These are phyloP conservation scores for Eremothecium sinecaudum DNA, from an alignment of 1,139 yeast genomes.

Conservation along the genomic window DNA sequence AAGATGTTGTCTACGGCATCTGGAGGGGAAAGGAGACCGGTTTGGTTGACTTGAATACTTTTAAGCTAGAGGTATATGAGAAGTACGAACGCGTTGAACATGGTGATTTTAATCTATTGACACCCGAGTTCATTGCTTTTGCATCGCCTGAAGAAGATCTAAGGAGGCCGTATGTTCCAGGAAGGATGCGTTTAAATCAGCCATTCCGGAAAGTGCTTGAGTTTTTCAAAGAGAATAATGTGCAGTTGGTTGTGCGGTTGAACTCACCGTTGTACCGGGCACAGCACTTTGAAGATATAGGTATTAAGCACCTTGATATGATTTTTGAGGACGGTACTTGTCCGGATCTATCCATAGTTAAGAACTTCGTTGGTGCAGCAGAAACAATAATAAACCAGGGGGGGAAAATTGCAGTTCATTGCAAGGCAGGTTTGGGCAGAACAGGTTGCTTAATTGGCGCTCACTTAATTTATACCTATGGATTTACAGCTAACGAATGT, in stretches of 20 bases:
- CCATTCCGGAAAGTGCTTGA: conserved; percentile 74
- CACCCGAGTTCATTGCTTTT: conserved; percentile 92
- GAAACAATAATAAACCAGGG: conserved; percentile 75
- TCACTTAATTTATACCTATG: conserved; percentile 88
- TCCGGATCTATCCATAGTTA: conserved; percentile 87
- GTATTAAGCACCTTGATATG: conserved; percentile 86
- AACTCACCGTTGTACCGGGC: conserved; percentile 87
- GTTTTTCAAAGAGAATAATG: conserved; percentile 62
- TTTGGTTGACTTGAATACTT: conserved; percentile 75
- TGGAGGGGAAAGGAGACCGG: conserved; percentile 98
- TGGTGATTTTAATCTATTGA: conserved; percentile 87
- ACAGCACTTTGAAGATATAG: conserved; percentile 69
- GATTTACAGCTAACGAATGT: conserved; percentile 94
- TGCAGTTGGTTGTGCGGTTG: conserved; percentile 80
- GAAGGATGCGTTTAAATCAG: conserved; percentile 41
- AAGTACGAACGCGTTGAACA: conserved; percentile 91
- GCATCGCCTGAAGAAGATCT: conserved; percentile 87
- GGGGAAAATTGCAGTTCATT: conserved; percentile 94
- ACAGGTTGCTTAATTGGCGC: conserved; percentile 98
- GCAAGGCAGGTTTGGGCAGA: conserved; percentile 96
- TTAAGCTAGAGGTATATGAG: conserved; percentile 88
- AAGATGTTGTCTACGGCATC: conserved; percentile 89
- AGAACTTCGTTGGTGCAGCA: conserved; percentile 88
- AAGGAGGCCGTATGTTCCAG: conserved; percentile 29
- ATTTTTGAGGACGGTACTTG: conserved; percentile 97